Conservation (phyloP, 345 rosid genomes). For the Brassica carinata region DNA sequence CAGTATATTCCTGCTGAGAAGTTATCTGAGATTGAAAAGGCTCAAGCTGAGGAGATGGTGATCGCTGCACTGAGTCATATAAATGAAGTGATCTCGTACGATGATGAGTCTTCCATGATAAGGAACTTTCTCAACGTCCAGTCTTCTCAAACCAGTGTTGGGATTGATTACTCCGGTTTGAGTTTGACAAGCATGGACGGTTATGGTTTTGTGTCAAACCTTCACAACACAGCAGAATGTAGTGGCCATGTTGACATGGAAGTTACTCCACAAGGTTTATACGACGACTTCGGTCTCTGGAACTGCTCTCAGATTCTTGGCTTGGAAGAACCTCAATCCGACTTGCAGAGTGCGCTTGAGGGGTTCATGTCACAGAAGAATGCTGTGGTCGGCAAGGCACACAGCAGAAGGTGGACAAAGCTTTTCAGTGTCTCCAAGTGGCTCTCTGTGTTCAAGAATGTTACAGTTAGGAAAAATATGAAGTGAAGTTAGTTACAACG, state of each 20-base stretch:
- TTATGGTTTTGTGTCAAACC: constrained; percentile 45
- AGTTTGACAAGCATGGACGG: constrained; percentile 62
- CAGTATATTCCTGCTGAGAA: constrained; percentile 65
- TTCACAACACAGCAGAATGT: constrained; percentile 45
- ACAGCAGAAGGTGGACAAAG: constrained; percentile 88
- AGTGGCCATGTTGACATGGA: constrained; percentile 36
- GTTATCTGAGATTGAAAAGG: constrained; percentile 84
- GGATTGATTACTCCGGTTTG: constrained; percentile 61
- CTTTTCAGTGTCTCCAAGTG: constrained; percentile 78
- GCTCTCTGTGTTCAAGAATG: constrained; percentile 60
- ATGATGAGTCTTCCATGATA: constrained; percentile 58
- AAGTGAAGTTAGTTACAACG: constrained; percentile 24
- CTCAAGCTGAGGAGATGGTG: constrained; percentile 67
- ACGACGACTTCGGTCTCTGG: constrained; percentile 69
- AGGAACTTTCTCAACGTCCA: constrained; percentile 46
- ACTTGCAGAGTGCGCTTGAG: constrained; percentile 64
- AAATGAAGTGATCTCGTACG: constrained; percentile 63
- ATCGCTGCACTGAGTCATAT: constrained; percentile 67
- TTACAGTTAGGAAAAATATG: constrained; percentile 51
- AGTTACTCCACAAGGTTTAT: constrained; percentile 50
- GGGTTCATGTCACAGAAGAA: constrained; percentile 53
- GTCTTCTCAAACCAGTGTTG: constrained; percentile 52
- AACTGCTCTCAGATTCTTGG: constrained; percentile 55
- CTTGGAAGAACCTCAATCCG: constrained; percentile 57
- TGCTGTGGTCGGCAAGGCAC: constrained; percentile 50